These are phyloP conservation scores for Mycosphaerella sp. DNA, from an alignment of 2,329 filamentous ascomycete species.

Conservation along the genomic window DNA sequence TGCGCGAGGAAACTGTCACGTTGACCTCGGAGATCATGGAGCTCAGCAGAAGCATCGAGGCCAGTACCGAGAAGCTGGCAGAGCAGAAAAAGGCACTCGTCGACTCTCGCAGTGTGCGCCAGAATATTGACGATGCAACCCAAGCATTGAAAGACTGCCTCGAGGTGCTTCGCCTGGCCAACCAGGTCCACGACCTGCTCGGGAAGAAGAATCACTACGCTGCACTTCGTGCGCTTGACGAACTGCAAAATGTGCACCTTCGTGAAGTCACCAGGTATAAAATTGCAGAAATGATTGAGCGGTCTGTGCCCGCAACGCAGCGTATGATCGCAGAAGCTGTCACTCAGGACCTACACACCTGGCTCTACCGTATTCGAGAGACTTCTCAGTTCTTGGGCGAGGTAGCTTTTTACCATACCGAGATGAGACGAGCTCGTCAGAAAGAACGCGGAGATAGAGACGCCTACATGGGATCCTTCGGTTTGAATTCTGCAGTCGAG, in stretches of 20 bases:
- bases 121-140: conserved; percentile 92
- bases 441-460: conserved; percentile 74
- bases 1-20: conserved; percentile 82
- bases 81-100: conserved; percentile 92
- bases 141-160: conserved; percentile 85
- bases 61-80: conserved; percentile 87
- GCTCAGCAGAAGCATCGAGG: conserved; percentile 89
- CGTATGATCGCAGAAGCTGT: conserved; percentile 92
- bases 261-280: conserved; percentile 93
- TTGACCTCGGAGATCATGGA: conserved; percentile 87
- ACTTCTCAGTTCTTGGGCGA: conserved; percentile 94
- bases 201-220: conserved; percentile 93
- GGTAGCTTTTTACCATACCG: conserved; percentile 93
- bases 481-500: conserved; percentile 91
- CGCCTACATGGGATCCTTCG: conserved; percentile 72
- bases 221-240: conserved; percentile 86
- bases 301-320: conserved; percentile 87
- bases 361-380: conserved; percentile 90
- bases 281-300: conserved; percentile 91
- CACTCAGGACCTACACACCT: conserved; percentile 94
- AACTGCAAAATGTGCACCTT: conserved; percentile 92
- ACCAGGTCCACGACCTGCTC: conserved; percentile 87
- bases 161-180: conserved; percentile 85
- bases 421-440: conserved; percentile 75
- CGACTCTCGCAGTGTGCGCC: conserved; percentile 81